Evolutionary conservation across 1,284 basidiomycete species (phyloP).

Genomic region (Naganishia liquefaciens): DNA sequence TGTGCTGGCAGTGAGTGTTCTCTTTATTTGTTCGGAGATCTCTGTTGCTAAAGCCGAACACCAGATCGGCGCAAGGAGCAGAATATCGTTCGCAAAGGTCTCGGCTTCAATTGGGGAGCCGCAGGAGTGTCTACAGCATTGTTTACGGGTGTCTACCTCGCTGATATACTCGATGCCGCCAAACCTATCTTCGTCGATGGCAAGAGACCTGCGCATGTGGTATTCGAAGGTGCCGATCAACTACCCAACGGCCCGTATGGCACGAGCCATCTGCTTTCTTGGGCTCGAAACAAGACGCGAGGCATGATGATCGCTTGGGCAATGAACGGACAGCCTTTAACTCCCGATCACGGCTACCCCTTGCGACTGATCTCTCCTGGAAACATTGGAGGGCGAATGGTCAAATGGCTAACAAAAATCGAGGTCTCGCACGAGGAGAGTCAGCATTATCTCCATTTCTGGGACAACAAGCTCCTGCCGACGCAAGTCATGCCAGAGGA

Average conservation of each 20-base stretch:
- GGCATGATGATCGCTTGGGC: slow-evolving; percentile 67
- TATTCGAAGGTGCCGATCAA: slow-evolving; percentile 66
- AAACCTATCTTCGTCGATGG: slow-evolving; percentile 53
- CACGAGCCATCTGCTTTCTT: slow-evolving; percentile 61
- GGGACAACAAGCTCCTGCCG: slow-evolving; percentile 67
- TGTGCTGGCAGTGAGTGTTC: slow-evolving; percentile 61
- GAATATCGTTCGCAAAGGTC: slow-evolving; percentile 65
- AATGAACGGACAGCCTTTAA: slow-evolving; percentile 64
- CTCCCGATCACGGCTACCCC: slow-evolving; percentile 69
- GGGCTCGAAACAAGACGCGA: slow-evolving; percentile 58
- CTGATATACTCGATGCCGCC: slow-evolving; percentile 62
- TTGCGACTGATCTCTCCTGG: slow-evolving; percentile 65
- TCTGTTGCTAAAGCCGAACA: not conserved
- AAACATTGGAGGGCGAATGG: slow-evolving; percentile 62
- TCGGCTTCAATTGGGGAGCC: slow-evolving; percentile 53
- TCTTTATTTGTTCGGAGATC: not conserved
- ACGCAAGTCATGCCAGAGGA: slow-evolving; percentile 62
- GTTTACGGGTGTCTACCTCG: slow-evolving; percentile 64
- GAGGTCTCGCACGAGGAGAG: slow-evolving; percentile 61
- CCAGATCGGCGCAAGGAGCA: slow-evolving; percentile 65
- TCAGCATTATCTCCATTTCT: slow-evolving; percentile 59
- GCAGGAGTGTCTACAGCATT: slow-evolving; percentile 63
- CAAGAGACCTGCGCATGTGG: slow-evolving; percentile 59
- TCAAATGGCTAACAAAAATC: slow-evolving; percentile 65
- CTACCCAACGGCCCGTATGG: slow-evolving; percentile 69